These are phyloP conservation scores for Priceomyces fermenticarens DNA, from an alignment of 805 yeast species.

Conservation along the genomic window DNA sequence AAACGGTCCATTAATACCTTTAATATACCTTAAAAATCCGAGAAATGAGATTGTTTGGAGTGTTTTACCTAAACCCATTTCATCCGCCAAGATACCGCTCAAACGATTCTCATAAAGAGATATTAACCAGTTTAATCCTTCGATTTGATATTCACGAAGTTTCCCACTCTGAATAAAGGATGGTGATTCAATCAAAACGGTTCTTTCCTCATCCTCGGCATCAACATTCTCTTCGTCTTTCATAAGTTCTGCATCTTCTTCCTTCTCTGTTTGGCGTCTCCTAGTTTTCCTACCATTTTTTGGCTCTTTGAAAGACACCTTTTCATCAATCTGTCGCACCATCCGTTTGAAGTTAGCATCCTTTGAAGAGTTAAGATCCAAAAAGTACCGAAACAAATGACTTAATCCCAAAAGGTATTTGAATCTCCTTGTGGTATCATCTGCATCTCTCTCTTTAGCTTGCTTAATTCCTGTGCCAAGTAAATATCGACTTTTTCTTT, in stretches of 20 bases:
- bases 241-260: conserved; percentile 90
- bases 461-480: conserved; percentile 53
- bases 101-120: conserved; percentile 82
- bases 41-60: conserved; percentile 90
- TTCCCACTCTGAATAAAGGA: conserved; percentile 65
- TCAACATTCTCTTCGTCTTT: conserved; percentile 73
- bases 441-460: conserved; percentile 49
- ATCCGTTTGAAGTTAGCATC: conserved; percentile 68
- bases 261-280: conserved; percentile 87
- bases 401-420: conserved; percentile 78
- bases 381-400: conserved; percentile 83
- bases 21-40: conserved; percentile 79
- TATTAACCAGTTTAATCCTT: conserved; percentile 93
- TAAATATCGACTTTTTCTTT: conserved; percentile 48
- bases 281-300: conserved; percentile 34
- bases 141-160: conserved; percentile 88
- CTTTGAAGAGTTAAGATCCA: conserved; percentile 74
- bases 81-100: conserved; percentile 95
- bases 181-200: conserved; percentile 86
- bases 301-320: conserved; percentile 36
- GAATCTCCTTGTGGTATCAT: conserved; percentile 75
- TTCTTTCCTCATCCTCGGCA: conserved; percentile 45
- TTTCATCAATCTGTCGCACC: conserved; percentile 54
- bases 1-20: conserved; percentile 83
- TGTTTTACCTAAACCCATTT: conserved; percentile 97